These are phyloP conservation scores for Bimuria novae-zelandiae DNA, from an alignment of 2,329 filamentous ascomycete genomes.

Conservation along the genomic window DNA sequence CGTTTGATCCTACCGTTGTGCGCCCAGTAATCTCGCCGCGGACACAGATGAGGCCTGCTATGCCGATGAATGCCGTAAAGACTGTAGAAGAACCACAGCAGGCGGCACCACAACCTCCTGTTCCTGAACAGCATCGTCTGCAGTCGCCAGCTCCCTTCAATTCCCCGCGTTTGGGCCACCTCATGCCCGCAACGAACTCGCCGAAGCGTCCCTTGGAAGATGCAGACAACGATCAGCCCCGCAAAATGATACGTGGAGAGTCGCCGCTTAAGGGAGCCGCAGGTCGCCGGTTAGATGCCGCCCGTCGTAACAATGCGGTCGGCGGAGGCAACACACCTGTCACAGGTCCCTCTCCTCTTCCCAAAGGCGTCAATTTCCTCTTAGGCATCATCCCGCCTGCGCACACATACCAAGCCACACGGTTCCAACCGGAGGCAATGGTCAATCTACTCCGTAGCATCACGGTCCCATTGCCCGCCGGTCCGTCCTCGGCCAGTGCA, in stretches of 20 bases:
- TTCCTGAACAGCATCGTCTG: conserved; percentile 25
- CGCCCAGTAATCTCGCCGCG: conserved; percentile 81
- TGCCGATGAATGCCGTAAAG: conserved; percentile 30
- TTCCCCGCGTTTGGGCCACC: conserved; percentile 35
- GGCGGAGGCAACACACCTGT: conserved; percentile 35
- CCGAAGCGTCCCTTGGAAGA: conserved; percentile 55
- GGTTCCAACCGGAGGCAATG: conserved; percentile 72
- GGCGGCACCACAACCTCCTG: conserved; percentile 22
- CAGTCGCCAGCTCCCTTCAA: conserved; percentile 35
- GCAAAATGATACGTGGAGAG: conserved; percentile 85
- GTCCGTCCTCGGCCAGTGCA: conserved; percentile 4
- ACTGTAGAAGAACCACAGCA: conserved; percentile 37
- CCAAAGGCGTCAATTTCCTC: conserved; percentile 61
- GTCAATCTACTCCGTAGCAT: conserved; percentile 70
- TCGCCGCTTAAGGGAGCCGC: conserved; percentile 92
- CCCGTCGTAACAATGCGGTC: conserved; percentile 54
- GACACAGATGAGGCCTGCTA: conserved; percentile 68
- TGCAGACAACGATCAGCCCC: conserved; percentile 78
- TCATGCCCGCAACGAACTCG: conserved; percentile 41
- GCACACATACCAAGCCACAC: conserved; percentile 70
- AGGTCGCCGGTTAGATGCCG: conserved; percentile 80
- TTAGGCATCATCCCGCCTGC: conserved; percentile 76
- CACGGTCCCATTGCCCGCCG: conserved; percentile 20
- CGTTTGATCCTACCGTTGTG: conserved; percentile 81
- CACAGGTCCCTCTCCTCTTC: conserved; percentile 66